Percentiles rank a stretch among this genome's conserved stretches.
These are phyloP conservation scores for Rhynchospora pubera DNA, from an alignment of 176 grass and related monocot species.

Conservation along the genomic window DNA sequence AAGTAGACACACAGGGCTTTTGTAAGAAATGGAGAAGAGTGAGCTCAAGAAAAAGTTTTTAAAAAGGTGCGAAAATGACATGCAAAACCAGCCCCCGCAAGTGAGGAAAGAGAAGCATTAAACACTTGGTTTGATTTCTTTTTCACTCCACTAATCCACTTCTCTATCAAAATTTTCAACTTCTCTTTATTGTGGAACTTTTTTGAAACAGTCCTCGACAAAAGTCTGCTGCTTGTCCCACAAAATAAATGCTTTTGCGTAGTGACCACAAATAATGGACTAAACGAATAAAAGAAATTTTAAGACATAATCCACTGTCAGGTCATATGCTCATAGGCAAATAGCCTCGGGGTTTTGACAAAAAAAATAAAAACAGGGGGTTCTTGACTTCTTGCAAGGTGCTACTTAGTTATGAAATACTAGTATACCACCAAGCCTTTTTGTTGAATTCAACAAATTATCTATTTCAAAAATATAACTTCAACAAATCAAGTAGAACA, in stretches of 20 bases:
- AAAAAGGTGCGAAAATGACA: constrained; percentile 10
- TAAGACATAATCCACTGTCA: not conserved
- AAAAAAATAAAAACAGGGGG: not conserved
- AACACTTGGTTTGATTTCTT: not conserved
- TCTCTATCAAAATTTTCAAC: not conserved
- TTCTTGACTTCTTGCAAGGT: not conserved
- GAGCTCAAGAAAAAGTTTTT: not conserved
- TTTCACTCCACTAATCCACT: not conserved
- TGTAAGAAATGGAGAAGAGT: not conserved
- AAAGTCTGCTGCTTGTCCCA: not conserved
- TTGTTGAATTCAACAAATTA: not conserved
- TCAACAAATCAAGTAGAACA: not conserved
- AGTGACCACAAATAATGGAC: not conserved
- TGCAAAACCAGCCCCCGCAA: not conserved
- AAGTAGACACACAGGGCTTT: not conserved
- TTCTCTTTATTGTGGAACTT: not conserved
- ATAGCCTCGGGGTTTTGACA: no score
- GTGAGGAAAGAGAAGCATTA: not conserved
- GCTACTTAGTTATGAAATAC: not conserved
- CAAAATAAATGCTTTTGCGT: not conserved
- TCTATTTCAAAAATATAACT: no score
- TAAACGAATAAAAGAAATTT: not conserved
- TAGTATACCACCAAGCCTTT: not conserved
- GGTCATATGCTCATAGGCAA: no score
- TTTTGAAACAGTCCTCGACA: not conserved